phyloP scores from a whole-genome alignment of 306 rosid species.

The Coriaria nepalensis region DNA sequence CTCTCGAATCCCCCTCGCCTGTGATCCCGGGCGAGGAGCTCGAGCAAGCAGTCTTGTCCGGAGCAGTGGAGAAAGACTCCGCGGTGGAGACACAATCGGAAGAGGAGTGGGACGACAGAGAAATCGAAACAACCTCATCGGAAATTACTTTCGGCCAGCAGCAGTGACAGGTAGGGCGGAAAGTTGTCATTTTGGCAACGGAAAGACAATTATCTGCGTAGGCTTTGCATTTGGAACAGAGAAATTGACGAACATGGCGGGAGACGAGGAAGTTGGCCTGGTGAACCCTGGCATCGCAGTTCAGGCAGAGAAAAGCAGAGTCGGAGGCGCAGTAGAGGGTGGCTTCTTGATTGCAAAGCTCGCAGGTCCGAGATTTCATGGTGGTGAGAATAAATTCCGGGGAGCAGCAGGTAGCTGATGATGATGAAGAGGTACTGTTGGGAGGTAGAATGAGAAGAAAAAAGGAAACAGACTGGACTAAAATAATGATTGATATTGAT shows the following conservation, averaged over 20 bases:
- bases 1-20: neutral
- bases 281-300: conserved; percentile 24
- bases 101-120: neutral
- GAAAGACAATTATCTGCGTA: conserved; percentile 4
- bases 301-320: conserved; percentile 25
- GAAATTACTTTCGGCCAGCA: conserved; percentile 8
- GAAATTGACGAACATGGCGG: conserved; percentile 23
- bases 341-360: conserved; percentile 21
- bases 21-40: conserved; percentile 13
- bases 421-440: neutral
- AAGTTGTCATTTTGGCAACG: neutral
- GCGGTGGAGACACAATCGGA: conserved; percentile 18
- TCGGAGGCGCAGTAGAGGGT: conserved; percentile 23
- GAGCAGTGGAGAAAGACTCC: conserved; percentile 2
- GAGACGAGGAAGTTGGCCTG: conserved; percentile 32
- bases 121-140: neutral
- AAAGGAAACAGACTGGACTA: neutral
- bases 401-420: too few relatives aligned
- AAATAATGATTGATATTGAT: too few relatives aligned
- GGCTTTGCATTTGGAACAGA: conserved; percentile 15
- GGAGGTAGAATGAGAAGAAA: neutral
- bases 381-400: neutral
- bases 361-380: conserved; percentile 16
- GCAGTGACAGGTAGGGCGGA: conserved; percentile 2
- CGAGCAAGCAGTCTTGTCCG: neutral